Percentiles rank a stretch among this genome's conserved stretches.
Conservation (phyloP, 78 protist species). For the Cavenderia fasciculata region DNA sequence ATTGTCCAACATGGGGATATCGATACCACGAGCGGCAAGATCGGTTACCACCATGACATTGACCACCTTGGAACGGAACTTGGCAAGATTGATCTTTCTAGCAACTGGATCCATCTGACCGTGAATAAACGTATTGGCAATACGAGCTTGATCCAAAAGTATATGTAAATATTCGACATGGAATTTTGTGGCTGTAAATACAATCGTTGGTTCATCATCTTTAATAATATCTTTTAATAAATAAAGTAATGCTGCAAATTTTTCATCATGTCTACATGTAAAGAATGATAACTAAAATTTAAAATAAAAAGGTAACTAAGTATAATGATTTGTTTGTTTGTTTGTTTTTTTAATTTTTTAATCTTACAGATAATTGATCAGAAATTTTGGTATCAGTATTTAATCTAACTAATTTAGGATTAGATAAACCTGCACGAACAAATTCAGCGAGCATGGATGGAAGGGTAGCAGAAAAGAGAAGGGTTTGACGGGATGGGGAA, state of each 20-base stretch:
- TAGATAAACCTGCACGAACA: constrained; percentile 89
- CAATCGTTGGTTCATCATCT: constrained; percentile 83
- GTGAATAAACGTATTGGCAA: constrained; percentile 75
- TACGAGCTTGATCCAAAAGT: constrained; percentile 25
- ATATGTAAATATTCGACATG: constrained; percentile 87
- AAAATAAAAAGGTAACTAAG: background rate
- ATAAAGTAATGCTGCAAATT: constrained; percentile 85
- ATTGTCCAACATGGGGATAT: constrained; percentile 98
- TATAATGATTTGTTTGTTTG: background rate
- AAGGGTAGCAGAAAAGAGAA: constrained; percentile 97
- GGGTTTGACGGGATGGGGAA: constrained; percentile 90
- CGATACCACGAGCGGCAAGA: constrained; percentile 99
- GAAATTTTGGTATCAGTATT: constrained; percentile 94
- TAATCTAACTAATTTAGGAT: constrained; percentile 93
- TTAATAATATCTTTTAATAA: constrained; percentile 72
- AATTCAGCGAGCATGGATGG: constrained; percentile 95
- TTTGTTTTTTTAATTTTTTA: background rate
- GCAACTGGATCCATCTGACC: constrained; percentile 97
- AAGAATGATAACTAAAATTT: constrained; percentile 72
- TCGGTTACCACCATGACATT: constrained; percentile 97
- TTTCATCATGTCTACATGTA: constrained; percentile 84
- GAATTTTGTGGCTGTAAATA: constrained; percentile 95
- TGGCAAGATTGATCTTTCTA: constrained; percentile 90
- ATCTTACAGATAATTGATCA: constrained; percentile 77
- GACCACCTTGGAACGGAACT: constrained; percentile 75